These are phyloP conservation scores for Triangularia verruculosa DNA, from an alignment of 2,329 filamentous ascomycete genomes.

Conservation along the genomic window DNA sequence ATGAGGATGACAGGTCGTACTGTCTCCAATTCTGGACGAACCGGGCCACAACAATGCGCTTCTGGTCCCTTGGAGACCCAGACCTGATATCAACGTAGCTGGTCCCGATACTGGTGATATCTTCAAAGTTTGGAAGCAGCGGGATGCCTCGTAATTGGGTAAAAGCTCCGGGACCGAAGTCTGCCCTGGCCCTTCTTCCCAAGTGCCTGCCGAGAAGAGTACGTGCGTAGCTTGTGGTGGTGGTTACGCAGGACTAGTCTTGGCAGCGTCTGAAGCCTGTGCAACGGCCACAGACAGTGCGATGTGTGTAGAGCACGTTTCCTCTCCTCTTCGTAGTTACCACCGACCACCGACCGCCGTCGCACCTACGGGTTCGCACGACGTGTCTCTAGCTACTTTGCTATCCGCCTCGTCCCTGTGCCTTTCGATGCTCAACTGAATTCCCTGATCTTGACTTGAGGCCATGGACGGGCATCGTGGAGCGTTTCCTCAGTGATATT, in stretches of 20 bases:
- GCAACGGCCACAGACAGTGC: conserved; percentile 1
- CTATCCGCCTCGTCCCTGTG: not conserved
- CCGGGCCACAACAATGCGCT: not conserved
- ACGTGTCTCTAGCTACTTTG: not conserved
- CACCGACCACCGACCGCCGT: not conserved
- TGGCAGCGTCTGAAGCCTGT: conserved; percentile 7
- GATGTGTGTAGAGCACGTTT: not conserved
- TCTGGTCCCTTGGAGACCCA: not conserved
- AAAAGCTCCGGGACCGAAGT: conserved; percentile 9
- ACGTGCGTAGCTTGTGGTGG: conserved; percentile 8
- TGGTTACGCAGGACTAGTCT: conserved; percentile 10
- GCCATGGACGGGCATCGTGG: not conserved
- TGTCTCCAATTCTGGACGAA: conserved; percentile 8
- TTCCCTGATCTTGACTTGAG: not conserved
- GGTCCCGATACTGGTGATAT: not conserved
- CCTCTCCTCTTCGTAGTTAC: conserved; percentile 1
- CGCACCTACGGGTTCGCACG: conserved; percentile 3
- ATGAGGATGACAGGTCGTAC: conserved; percentile 9
- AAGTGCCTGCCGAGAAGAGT: conserved; percentile 7
- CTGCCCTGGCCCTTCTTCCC: not conserved
- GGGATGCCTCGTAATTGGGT: not conserved
- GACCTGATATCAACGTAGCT: conserved; percentile 2
- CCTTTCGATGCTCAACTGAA: not conserved
- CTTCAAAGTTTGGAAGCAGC: not conserved
- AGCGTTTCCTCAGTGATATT: not conserved